These are phyloP conservation scores for Nicotiana tabacum DNA, from an alignment of 257 asterid genomes.

Conservation along the genomic window DNA sequence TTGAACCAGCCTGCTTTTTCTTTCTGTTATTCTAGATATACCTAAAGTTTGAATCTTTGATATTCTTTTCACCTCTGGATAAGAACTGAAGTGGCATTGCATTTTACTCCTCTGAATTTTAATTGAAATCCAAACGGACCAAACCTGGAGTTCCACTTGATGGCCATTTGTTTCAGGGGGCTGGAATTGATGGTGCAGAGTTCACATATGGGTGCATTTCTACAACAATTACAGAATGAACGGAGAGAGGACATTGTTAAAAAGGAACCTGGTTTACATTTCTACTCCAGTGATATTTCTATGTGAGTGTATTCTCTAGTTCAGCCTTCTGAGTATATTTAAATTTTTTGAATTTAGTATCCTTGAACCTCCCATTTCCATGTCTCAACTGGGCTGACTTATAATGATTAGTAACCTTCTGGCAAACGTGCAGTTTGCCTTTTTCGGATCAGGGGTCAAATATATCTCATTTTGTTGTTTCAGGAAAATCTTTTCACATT, in stretches of 20 bases:
- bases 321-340: background rate
- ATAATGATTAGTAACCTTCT: background rate
- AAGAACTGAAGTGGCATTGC: background rate
- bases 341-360: background rate
- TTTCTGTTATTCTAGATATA: background rate
- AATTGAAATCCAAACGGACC: background rate
- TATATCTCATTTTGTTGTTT: background rate
- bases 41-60: background rate
- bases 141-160: background rate
- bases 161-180: constrained; percentile 42
- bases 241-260: constrained; percentile 54
- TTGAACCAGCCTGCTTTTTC: background rate
- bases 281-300: constrained; percentile 78
- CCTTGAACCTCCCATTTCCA: background rate
- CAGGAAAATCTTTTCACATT: too few species aligned
- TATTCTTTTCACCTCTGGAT: background rate
- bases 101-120: background rate
- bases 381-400: background rate
- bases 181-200: constrained; percentile 58
- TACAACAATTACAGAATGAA: constrained; percentile 76
- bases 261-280: constrained; percentile 73
- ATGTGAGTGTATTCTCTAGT: constrained; percentile 55
- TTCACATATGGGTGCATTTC: constrained; percentile 80
- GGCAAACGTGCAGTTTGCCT: background rate
- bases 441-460: background rate